Evolutionary conservation across 2,329 filamentous ascomycete genomes (phyloP).

Genomic region (Aspergillus alliaceus): DNA sequence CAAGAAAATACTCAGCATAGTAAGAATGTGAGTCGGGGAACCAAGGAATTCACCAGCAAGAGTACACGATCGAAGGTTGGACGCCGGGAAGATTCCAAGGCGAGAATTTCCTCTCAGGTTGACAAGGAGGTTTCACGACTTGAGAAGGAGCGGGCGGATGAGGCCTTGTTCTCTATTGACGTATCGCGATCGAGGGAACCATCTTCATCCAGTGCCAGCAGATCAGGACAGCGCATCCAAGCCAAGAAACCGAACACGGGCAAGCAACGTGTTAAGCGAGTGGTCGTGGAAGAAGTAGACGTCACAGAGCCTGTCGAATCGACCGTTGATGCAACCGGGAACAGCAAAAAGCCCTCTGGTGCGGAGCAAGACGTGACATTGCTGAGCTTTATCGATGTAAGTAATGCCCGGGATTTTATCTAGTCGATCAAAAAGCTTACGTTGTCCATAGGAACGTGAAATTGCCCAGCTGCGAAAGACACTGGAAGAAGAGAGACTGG

Average conservation of each 20-base stretch:
- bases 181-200: slow-evolving; percentile 25
- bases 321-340: slow-evolving; percentile 25
- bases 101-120: slow-evolving; percentile 35
- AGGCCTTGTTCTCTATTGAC: slow-evolving; percentile 39
- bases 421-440: background rate
- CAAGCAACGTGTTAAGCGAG: slow-evolving; percentile 42
- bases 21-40: slow-evolving; percentile 27
- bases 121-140: slow-evolving; percentile 37
- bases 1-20: slow-evolving; percentile 33
- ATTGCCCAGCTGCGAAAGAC: slow-evolving; percentile 56
- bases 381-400: slow-evolving; percentile 55
- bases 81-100: slow-evolving; percentile 29
- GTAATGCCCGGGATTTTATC: slow-evolving; percentile 10
- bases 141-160: slow-evolving; percentile 39
- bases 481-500: slow-evolving; percentile 55
- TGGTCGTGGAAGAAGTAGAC: slow-evolving; percentile 36
- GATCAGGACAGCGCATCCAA: slow-evolving; percentile 18
- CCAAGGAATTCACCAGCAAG: slow-evolving; percentile 30
- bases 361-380: slow-evolving; percentile 49
- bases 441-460: slow-evolving; percentile 38
- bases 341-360: slow-evolving; percentile 27
- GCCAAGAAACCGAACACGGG: slow-evolving; percentile 36
- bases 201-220: slow-evolving; percentile 22
- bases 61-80: slow-evolving; percentile 27
- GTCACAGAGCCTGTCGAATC: slow-evolving; percentile 32